These are phyloP conservation scores for Licmophora abbreviata DNA, from an alignment of 108 stramenopile species.

Conservation along the genomic window DNA sequence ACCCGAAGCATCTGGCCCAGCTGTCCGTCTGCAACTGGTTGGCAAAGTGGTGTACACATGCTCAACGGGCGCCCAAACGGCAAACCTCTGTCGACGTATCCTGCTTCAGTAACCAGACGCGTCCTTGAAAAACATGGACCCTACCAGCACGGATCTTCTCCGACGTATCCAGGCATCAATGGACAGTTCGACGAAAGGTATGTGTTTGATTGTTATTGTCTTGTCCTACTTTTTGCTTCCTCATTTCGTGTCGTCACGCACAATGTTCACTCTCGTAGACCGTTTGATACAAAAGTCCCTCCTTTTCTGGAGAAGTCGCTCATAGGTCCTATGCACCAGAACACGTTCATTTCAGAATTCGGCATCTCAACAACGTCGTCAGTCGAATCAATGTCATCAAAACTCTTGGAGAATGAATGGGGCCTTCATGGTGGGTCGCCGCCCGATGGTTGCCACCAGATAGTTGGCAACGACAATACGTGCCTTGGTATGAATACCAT, in stretches of 20 bases:
- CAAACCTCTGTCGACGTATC: not conserved
- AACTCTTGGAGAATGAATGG: constrained; percentile 17
- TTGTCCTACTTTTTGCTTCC: not conserved
- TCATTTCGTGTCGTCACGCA: too few relatives aligned
- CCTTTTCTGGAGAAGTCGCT: not conserved
- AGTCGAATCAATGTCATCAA: constrained; percentile 45
- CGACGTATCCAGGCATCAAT: constrained; percentile 32
- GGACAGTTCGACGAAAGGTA: constrained; percentile 13
- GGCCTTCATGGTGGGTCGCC: constrained; percentile 33
- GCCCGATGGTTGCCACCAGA: constrained; percentile 23
- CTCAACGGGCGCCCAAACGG: constrained; percentile 29
- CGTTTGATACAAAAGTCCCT: not conserved
- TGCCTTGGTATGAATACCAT: constrained; percentile 42
- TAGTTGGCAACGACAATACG: constrained; percentile 20
- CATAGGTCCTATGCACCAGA: not conserved
- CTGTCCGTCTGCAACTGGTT: constrained; percentile 39
- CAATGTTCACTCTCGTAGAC: not conserved
- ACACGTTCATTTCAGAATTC: constrained; percentile 33
- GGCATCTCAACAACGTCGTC: constrained; percentile 35
- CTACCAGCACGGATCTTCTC: constrained; percentile 26
- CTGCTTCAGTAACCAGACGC: not conserved
- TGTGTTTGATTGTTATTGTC: not conserved
- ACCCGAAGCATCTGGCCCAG: constrained; percentile 44
- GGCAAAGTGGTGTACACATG: constrained; percentile 31
- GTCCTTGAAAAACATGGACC: constrained; percentile 44